Conservation (phyloP, 1,284 basidiomycete genomes). For the Malassezia obtusa region DNA sequence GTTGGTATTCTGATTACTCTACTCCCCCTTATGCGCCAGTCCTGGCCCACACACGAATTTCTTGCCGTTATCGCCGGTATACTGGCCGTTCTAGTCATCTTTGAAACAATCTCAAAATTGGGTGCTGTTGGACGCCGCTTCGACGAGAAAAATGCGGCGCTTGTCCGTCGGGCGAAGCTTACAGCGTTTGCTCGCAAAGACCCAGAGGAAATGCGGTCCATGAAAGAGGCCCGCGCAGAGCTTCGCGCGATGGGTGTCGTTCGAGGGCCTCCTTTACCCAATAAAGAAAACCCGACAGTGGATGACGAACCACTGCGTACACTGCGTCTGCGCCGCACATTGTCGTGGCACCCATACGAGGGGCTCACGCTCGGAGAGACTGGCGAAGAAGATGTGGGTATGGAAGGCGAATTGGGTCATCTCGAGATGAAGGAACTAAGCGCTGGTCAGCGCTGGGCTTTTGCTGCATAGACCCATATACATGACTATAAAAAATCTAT, state of each 20-base stretch:
- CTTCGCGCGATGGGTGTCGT: background rate
- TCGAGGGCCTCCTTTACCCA: background rate
- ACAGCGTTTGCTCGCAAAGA: background rate
- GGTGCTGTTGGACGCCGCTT: constrained; percentile 33
- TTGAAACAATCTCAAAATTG: constrained; percentile 43
- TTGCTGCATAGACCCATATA: constrained; percentile 22
- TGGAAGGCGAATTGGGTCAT: constrained; percentile 41
- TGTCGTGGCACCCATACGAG: constrained; percentile 38
- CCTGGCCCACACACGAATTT: constrained; percentile 25
- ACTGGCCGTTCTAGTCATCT: constrained; percentile 25
- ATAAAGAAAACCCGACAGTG: background rate
- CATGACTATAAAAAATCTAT: background rate
- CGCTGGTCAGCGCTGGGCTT: constrained; percentile 35
- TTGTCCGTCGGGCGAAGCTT: constrained; percentile 18
- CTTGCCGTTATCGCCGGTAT: constrained; percentile 25
- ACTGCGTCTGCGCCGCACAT: constrained; percentile 1
- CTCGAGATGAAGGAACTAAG: constrained; percentile 35
- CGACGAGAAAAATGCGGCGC: constrained; percentile 22
- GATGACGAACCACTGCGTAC: background rate
- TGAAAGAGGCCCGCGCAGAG: constrained; percentile 5
- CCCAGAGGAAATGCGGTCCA: background rate
- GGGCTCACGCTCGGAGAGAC: constrained; percentile 39
- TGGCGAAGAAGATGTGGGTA: constrained; percentile 46
- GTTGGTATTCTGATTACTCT: constrained; percentile 23
- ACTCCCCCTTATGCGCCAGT: constrained; percentile 24